Evolutionary conservation across 2,329 filamentous ascomycete species (phyloP).

Genomic region (Fusarium incarnatum): DNA sequence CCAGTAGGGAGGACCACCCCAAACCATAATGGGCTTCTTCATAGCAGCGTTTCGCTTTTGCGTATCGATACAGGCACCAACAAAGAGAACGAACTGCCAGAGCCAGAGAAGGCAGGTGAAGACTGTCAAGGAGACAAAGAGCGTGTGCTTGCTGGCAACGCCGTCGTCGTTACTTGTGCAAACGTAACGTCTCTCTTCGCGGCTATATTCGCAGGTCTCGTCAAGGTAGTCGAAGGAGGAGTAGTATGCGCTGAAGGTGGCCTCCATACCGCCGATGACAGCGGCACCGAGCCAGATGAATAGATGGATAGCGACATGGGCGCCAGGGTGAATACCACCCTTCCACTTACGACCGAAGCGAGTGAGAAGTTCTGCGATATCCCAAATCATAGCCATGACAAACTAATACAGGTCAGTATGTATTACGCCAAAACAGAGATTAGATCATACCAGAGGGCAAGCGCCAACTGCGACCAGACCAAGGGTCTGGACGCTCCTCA

Average conservation of each 20-base stretch:
- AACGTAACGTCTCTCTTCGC: slow-evolving; percentile 5
- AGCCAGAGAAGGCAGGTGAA: slow-evolving; percentile 45
- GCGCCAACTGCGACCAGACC: slow-evolving; percentile 23
- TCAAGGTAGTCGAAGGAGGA: slow-evolving; percentile 29
- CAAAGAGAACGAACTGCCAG: slow-evolving; percentile 55
- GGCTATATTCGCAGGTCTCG: slow-evolving; percentile 22
- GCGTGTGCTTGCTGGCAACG: slow-evolving; percentile 5
- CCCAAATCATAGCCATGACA: slow-evolving; percentile 53
- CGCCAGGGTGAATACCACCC: slow-evolving; percentile 57
- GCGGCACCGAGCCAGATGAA: slow-evolving; percentile 55
- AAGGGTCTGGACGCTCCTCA: slow-evolving; percentile 24
- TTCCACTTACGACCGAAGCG: slow-evolving; percentile 50
- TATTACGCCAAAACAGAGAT: neutral
- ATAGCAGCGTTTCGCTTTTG: slow-evolving; percentile 46
- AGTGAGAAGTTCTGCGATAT: slow-evolving; percentile 54
- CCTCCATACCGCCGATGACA: slow-evolving; percentile 43
- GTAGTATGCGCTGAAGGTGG: slow-evolving; percentile 27
- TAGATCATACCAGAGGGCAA: slow-evolving; percentile 37
- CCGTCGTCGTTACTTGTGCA: slow-evolving; percentile 8
- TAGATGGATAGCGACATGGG: slow-evolving; percentile 57
- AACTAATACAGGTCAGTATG: slow-evolving; percentile 46
- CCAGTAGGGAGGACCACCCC: slow-evolving; percentile 47
- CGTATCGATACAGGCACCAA: slow-evolving; percentile 56
- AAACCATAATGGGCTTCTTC: slow-evolving; percentile 43
- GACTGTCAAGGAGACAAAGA: slow-evolving; percentile 39